Conservation (phyloP, 2,329 filamentous ascomycete species). For the Drechslerella stenobrocha region DNA sequence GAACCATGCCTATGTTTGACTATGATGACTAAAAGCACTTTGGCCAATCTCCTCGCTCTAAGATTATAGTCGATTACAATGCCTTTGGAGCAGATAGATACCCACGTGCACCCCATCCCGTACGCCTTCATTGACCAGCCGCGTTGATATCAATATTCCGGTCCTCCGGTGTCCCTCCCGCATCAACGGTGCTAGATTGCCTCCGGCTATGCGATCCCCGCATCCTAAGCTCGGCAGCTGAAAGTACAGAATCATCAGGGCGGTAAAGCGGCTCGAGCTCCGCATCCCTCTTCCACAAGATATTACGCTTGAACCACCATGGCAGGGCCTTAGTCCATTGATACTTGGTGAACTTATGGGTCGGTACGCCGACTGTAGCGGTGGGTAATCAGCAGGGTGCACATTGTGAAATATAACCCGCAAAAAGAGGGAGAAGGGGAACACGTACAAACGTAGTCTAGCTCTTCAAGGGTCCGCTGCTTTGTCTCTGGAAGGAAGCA, state of each 20-base stretch:
- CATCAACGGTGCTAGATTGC: conserved; percentile 21
- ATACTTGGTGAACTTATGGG: conserved; percentile 63
- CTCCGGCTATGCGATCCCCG: conserved; percentile 28
- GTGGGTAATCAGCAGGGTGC: conserved; percentile 58
- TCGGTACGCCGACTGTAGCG: conserved; percentile 62
- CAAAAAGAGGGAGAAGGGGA: conserved; percentile 52
- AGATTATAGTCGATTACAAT: no score
- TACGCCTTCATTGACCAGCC: no score
- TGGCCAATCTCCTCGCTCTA: no score
- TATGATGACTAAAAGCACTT: no score
- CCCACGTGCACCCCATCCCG: no score
- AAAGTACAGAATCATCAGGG: conserved; percentile 55
- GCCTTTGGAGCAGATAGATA: no score
- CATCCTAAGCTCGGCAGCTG: conserved; percentile 30
- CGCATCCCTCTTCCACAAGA: conserved; percentile 61
- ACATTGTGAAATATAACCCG: conserved; percentile 1
- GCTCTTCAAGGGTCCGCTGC: conserved; percentile 61
- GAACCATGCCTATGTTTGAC: no score
- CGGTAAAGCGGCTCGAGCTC: conserved; percentile 61
- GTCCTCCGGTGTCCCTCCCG: conserved; percentile 5
- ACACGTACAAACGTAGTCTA: conserved; percentile 60
- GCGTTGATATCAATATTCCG: no score
- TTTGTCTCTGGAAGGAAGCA: conserved; percentile 65
- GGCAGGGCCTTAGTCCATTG: conserved; percentile 64
- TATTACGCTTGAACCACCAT: conserved; percentile 65